Base-by-base conservation (phyloP, 2,329 filamentous ascomycete genomes). In the Claviceps lovelessii region DNA sequence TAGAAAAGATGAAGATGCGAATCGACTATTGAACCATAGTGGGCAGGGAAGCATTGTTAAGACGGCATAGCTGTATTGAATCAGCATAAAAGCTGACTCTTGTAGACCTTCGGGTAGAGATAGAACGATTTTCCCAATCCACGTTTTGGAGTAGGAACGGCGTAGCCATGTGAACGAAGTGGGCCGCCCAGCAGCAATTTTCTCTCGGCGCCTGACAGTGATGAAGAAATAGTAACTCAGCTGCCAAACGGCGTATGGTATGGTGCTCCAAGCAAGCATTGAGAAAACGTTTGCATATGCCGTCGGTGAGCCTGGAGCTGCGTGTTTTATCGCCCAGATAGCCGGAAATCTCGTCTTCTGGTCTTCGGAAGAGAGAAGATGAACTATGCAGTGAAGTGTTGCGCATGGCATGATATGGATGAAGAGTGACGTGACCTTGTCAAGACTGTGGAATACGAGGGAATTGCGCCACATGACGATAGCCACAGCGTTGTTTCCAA, bases 391-490 rank as follows among this genome's bases (percentile, higher is more conserved):
- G 70, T 98, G 93, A 13, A 98, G 78, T 1, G 90, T 88, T 6
- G 87, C 91, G 60, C 90, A 95, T 1, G 93, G 93, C 91, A 98
- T 98, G 64, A 98, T 95, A 70, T 98, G 93, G 62, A 98, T 96
- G 73, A 98, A 98, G n/a, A 98, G 78, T 67, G 88, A 93, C 13
- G 90, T 94, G 58, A 97, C 90, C 71, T 98, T 98, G 76, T 98
- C 93, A 71, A 98, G 84, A 66, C 89, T 95, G 75, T 98, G 93
- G 69, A 98, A 98, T 49, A 98, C 93, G 65, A 98, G 80, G 37
- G 90, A 96, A 69, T 98, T 98, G 59, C 93, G 84, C 93, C 93
- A 98, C 90, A 98, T 93, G 66, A 93, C 90, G 68, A 98, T 97
- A 13, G 93, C 93, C 49, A 96, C 84, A 23, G 93, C 93, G 66